Base-by-base conservation (phyloP, 176 grass and related monocot genomes). In the Panicum miliaceum region DNA sequence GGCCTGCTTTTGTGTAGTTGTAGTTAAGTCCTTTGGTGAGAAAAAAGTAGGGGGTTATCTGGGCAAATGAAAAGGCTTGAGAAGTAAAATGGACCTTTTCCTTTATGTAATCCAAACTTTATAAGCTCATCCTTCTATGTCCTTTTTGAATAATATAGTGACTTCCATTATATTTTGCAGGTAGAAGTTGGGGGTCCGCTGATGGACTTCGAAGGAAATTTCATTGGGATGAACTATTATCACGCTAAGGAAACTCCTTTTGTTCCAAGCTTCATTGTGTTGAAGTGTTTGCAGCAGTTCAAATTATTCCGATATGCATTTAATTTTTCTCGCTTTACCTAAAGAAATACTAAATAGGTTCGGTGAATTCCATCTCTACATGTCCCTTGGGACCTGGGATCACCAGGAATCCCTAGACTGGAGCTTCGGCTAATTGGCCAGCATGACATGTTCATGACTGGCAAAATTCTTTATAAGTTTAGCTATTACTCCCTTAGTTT, bases 271-370 rank as follows among this genome's bases (percentile, higher is more conserved):
- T 75, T 75, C 59, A 75, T 84, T 65, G 58, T 84, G 34, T 75
- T 84, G 59, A 65, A 84, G 71, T 84, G 71, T 54, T 64, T 84
- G 45, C 82, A 84, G 34, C 82, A 65, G 32, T 84, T 75, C 6
- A 41, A 64, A 3, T 12, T 46, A 34, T 82, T 84, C 6, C 1
- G 58, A 58, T 84, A 65, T 13, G 58, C 68, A 45, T 14, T 26
- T 60, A 4, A 45, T n/a, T n/a, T n/a, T n/a, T n/a, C n/a, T n/a
- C n/a, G n/a, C n/a, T n/a, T 42, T 68, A 2, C 27, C 34, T 42
- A 15, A 22, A 41, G 3, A n/a, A n/a, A n/a, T 69, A 20, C 29
- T 13, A 34, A 66, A 23, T 43, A 69, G 10, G 9, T 42, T 69
- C 3, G 3, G 37, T 69, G 66, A 43, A 69, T 68, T 42, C 0